Conservation (phyloP, 306 rosid genomes). For the Pyrus pyrifolia region DNA sequence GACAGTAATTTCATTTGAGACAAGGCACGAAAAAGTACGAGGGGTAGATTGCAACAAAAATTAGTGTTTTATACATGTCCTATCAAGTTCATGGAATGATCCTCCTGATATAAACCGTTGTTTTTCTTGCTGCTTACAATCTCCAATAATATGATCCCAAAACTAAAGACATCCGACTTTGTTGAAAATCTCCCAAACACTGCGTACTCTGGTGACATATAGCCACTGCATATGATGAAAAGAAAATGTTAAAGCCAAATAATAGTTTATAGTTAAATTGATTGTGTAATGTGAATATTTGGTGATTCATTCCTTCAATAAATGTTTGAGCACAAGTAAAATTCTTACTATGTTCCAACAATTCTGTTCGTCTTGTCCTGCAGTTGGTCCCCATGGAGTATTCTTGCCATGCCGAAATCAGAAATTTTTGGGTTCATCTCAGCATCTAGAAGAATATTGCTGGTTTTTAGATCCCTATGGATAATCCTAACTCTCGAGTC, state of each 20-base stretch:
- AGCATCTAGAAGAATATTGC: too few species aligned
- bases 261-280: too few species aligned
- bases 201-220: slow-evolving; percentile 61
- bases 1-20: not conserved
- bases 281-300: not conserved
- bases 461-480: too few species aligned
- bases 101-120: slow-evolving; percentile 13
- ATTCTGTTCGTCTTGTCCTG: too few species aligned
- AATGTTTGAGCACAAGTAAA: too few species aligned
- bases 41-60: not conserved
- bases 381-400: too few species aligned
- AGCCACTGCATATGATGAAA: slow-evolving; percentile 23
- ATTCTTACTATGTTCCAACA: not conserved
- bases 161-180: slow-evolving; percentile 45
- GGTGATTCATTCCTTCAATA: not conserved
- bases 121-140: slow-evolving; percentile 43
- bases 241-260: not conserved
- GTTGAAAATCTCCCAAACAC: slow-evolving; percentile 43
- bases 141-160: slow-evolving; percentile 47
- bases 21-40: not conserved
- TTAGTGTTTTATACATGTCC: slow-evolving; percentile 35
- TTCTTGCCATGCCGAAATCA: too few species aligned
- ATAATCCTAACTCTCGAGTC: too few species aligned
- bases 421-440: too few species aligned
- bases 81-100: slow-evolving; percentile 26